Base-by-base conservation (phyloP, 495 filamentous ascomycete species). In the Diplogelasinospora grovesii region DNA sequence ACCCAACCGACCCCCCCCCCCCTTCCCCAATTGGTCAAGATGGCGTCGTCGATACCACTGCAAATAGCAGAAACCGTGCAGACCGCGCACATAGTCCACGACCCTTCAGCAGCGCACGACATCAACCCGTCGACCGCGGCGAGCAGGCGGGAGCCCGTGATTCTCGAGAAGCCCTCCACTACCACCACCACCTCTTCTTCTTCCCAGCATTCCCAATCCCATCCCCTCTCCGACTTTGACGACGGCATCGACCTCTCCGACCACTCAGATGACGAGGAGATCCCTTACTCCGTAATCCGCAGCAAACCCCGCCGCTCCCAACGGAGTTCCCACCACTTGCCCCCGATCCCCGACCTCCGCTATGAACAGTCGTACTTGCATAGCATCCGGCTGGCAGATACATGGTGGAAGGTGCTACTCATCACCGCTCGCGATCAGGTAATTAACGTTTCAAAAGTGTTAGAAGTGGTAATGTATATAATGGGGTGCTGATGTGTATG, bases 291-390 rank as follows among this genome's bases (percentile, higher is more conserved):
- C 39, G 70, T 78, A 28, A 53, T 85, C 38, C 67, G 64, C 36
- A 72, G 78, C 2, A 37, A 64, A 20, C 64, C 73, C 9, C 69
- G 78, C n/a, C 66, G 55, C 10, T 38, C 47, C 5, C n/a, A n/a
- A n/a, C n/a, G n/a, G n/a, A n/a, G n/a, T n/a, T 43, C 45, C 54
- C 40, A 61, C 60, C 39, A 74, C 24, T 77, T 95, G 42, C 86
- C 86, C 36, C 90, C 93, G 1, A 64, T 98, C 52, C 92, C 92
- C 1, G 92, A 98, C 63, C 65, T 98, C 49, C 73, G 92, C 36
- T 97, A 97, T 61, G 92, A 98, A 69, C 92, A 98, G 73, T 94
- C 88, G 65, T 97, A 97, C 56, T 70, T 98, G 27, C 81, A 81
- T 33, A 89, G 86, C 58, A 78, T 98, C 39, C 75, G 78, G 48